Percentiles rank a stretch among this genome's conserved stretches.
Evolutionary conservation across 73 alveolate species (phyloP).

Genomic region (Paramecium bursaria): DNA sequence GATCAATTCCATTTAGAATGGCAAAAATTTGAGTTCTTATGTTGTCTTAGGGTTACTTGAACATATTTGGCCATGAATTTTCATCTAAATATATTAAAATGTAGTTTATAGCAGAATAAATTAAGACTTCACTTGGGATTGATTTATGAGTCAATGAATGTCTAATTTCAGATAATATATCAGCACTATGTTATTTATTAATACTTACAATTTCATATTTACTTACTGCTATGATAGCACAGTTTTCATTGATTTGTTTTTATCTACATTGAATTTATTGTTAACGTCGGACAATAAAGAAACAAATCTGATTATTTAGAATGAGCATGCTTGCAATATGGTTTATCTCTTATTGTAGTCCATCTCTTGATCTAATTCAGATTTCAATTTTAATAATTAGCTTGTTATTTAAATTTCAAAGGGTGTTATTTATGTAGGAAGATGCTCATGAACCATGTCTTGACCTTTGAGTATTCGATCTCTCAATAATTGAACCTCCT

Average conservation of each 20-base stretch:
- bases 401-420: too few species aligned
- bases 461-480: too few species aligned
- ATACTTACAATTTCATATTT: neutral
- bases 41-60: too few species aligned
- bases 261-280: constrained; percentile 6
- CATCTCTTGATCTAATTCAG: too few species aligned
- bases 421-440: too few species aligned
- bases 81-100: constrained; percentile 28
- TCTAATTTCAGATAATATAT: constrained; percentile 57
- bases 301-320: constrained; percentile 47
- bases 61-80: constrained; percentile 56
- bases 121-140: constrained; percentile 21
- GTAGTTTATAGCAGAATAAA: constrained; percentile 4
- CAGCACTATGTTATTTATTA: neutral
- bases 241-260: constrained; percentile 31
- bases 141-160: constrained; percentile 49
- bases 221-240: neutral
- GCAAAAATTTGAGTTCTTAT: too few species aligned
- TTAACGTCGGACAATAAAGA: constrained; percentile 15
- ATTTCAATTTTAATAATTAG: too few species aligned
- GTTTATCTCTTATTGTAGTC: neutral
- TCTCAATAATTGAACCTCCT: too few species aligned
- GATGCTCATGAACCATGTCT: too few species aligned
- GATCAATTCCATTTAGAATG: too few species aligned
- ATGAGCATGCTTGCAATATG: constrained; percentile 34